These are phyloP conservation scores for Colletotrichum sublineola DNA, from an alignment of 2,329 filamentous ascomycete genomes.

Conservation along the genomic window DNA sequence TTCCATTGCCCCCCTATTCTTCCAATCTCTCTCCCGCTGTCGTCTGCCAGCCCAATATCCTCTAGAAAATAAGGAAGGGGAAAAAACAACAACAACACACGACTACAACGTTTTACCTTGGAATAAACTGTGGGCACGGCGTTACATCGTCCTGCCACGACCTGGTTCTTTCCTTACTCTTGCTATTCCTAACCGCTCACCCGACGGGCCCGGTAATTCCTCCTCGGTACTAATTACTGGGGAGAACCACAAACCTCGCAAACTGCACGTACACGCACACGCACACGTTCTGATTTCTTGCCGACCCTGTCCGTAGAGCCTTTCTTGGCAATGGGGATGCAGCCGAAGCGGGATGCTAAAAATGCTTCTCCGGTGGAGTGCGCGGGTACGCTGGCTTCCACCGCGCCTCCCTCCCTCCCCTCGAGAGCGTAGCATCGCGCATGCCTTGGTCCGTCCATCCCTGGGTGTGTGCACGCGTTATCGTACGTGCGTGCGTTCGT, in stretches of 20 bases:
- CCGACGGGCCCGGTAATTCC: neutral
- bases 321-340: conserved; percentile 10
- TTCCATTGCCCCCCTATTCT: neutral
- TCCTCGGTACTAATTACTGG: neutral
- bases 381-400: neutral
- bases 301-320: neutral
- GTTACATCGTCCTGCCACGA: conserved; percentile 1
- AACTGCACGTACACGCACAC: neutral
- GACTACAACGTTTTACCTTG: conserved; percentile 36
- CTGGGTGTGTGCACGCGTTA: neutral
- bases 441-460: neutral
- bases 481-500: neutral
- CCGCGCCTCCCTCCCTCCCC: neutral
- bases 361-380: conserved; percentile 36
- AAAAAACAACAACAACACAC: neutral
- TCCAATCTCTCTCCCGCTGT: conserved; percentile 1
- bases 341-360: conserved; percentile 22
- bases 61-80: neutral
- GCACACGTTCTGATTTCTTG: neutral
- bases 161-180: neutral
- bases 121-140: neutral
- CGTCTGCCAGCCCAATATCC: conserved; percentile 3
- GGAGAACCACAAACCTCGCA: neutral
- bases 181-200: neutral
- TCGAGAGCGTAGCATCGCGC: conserved; percentile 17